Base-by-base conservation (phyloP, 2,329 filamentous ascomycete genomes). In the Trichoderma guizhouense region DNA sequence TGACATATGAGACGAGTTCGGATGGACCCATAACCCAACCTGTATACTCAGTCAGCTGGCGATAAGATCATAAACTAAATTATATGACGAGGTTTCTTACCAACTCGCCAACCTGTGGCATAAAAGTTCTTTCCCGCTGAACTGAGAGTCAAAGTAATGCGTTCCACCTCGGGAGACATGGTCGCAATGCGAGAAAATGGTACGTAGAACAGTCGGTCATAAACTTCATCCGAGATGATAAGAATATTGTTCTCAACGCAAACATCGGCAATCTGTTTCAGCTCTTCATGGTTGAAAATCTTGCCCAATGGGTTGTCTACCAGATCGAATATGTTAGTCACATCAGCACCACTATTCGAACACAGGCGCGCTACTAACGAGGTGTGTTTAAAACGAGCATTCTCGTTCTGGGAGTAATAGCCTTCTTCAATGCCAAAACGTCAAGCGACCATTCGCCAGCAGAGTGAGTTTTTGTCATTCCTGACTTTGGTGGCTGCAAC, bases 181-280 rank as follows among this genome's bases (percentile, higher is more conserved):
- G 64, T 66, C 3, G 64, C 64, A 39, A 66, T 66, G 30, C 64
- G 64, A 21, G 64, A 55, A 28, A 66, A 66, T 5, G 64, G 64
- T 14, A 66, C 64, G 7, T 66, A 66, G 7, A 66, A 66, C 9
- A 66, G 32, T 28, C 64, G 64, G 15, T 66, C 64, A 34, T 66
- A 66, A 5, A 66, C 64, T 9, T 66, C 64, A 28, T 66, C 64
- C 1, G 64, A 66, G 5, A 66, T 66, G 21, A 66, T 66, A 1
- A 66, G 64, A 57, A 66, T 66, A 21, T 66, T 66, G 47, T 66
- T 66, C 47, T 66, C n/a, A n/a, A 66, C 64, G 14, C 64, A 66
- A 11, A 57, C 64, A 11, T 66, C 64, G 32, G 64, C 47, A 57
- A 66, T 66, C 9, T 36, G 32, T 5, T 57, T 66, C 15, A 66